Percentiles rank a stretch among this genome's conserved stretches.
phyloP scores from a whole-genome alignment of 352 stramenopile genomes.

The Aphanomyces astaci region DNA sequence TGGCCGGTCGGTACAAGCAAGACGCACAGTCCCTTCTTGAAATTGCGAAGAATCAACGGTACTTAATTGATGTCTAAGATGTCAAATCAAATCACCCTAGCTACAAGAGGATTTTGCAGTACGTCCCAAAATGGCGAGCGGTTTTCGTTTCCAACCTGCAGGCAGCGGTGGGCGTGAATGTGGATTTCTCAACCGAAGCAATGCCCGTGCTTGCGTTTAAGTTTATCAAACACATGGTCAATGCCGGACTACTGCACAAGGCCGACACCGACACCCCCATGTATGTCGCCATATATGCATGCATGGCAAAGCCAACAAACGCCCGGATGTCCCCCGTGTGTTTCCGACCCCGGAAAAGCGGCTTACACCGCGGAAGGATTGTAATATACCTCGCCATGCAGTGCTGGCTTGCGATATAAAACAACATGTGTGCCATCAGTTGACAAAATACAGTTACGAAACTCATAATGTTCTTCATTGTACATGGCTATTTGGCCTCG shows the following conservation, averaged over 20 bases:
- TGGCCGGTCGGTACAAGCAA: neutral
- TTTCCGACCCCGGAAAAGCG: too few species aligned
- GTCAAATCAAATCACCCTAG: neutral
- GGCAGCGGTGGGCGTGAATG: neutral
- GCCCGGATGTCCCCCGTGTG: too few species aligned
- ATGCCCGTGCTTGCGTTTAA: too few species aligned
- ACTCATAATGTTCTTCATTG: neutral
- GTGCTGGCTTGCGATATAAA: neutral
- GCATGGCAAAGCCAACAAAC: too few species aligned
- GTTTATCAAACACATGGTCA: too few species aligned
- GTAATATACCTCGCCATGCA: neutral
- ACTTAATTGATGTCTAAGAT: neutral
- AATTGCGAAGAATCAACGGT: neutral
- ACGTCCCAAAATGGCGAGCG: neutral
- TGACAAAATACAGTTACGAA: neutral
- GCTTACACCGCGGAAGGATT: too few species aligned
- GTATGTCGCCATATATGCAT: too few species aligned
- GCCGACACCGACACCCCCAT: too few species aligned
- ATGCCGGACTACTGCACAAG: too few species aligned
- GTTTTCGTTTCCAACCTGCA: neutral
- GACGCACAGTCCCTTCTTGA: neutral
- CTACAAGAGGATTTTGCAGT: neutral
- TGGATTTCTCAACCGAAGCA: too few species aligned
- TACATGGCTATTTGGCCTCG: neutral
- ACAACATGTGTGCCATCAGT: conserved; percentile 7